phyloP scores from a whole-genome alignment of 1,284 basidiomycete genomes.

The Stereum hirsutum region DNA sequence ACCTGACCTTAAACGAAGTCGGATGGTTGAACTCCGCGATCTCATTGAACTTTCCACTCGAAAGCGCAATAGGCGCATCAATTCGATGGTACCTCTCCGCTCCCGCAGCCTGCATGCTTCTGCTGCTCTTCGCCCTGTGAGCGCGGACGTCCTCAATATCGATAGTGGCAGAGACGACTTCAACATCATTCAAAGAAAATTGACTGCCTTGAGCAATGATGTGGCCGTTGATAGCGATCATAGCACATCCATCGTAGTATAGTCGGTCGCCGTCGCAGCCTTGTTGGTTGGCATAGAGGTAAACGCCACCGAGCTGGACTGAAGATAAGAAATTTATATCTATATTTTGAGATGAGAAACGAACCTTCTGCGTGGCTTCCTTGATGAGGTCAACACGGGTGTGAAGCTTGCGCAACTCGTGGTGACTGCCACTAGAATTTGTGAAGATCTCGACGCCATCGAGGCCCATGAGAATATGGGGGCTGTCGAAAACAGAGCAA shows the following conservation, averaged over 20 bases:
- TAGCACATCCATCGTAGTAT: conserved; percentile 95
- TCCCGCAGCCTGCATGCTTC: conserved; percentile 84
- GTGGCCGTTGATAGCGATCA: conserved; percentile 92
- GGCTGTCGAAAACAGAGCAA: conserved; percentile 37
- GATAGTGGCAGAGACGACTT: conserved; percentile 91
- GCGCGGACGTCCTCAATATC: conserved; percentile 93
- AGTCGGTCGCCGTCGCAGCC: conserved; percentile 97
- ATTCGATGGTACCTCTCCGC: conserved; percentile 71
- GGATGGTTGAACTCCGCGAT: conserved; percentile 31
- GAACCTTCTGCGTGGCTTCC: conserved; percentile 90
- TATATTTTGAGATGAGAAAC: no score
- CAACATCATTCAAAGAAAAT: conserved; percentile 92
- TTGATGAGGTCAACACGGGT: conserved; percentile 91
- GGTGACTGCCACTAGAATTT: conserved; percentile 95
- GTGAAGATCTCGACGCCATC: conserved; percentile 99
- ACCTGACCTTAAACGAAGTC: conserved; percentile 49
- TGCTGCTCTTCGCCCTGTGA: conserved; percentile 72
- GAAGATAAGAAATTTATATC: neutral
- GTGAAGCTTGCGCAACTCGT: conserved; percentile 92
- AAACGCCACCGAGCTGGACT: conserved; percentile 83
- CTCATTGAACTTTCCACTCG: conserved; percentile 62
- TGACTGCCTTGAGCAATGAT: conserved; percentile 94
- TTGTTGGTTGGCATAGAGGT: conserved; percentile 98
- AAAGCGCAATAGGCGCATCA: conserved; percentile 71
- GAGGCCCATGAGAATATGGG: conserved; percentile 94